phyloP scores from a whole-genome alignment of 441 rosid genomes.

The Adansonia grandidieri region DNA sequence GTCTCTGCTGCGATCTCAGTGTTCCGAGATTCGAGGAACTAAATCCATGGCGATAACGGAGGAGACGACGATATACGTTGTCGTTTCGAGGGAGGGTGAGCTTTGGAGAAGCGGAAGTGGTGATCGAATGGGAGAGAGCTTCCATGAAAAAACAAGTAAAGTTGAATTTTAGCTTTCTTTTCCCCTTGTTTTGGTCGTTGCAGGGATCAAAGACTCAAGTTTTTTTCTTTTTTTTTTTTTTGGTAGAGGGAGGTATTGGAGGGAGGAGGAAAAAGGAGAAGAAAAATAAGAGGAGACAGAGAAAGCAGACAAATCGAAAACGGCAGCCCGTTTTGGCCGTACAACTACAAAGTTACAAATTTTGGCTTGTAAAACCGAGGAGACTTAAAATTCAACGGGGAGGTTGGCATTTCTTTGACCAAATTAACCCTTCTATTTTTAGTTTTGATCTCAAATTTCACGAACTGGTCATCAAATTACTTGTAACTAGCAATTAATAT shows the following conservation, averaged over 20 bases:
- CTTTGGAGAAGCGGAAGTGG: conserved; percentile 27
- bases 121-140: conserved; percentile 40
- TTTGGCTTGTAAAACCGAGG: conserved; percentile 25
- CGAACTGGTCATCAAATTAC: too few relatives aligned
- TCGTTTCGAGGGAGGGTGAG: background rate
- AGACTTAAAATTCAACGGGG: background rate
- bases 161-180: background rate
- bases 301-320: conserved; percentile 21
- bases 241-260: background rate
- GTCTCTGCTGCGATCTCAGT: conserved; percentile 24
- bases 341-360: background rate
- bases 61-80: conserved; percentile 11
- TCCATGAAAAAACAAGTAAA: conserved; percentile 45
- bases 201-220: background rate
- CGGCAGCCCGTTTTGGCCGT: conserved; percentile 6
- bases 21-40: conserved; percentile 26
- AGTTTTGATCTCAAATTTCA: background rate
- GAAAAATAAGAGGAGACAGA: background rate
- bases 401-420: background rate
- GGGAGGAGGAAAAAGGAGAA: conserved; percentile 2
- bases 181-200: background rate
- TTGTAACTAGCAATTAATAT: too few relatives aligned
- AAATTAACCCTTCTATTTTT: background rate
- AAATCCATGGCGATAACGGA: conserved; percentile 26
- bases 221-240: background rate